Evolutionary conservation across 495 filamentous ascomycete genomes (phyloP).

Genomic region (Neurospora sp.): DNA sequence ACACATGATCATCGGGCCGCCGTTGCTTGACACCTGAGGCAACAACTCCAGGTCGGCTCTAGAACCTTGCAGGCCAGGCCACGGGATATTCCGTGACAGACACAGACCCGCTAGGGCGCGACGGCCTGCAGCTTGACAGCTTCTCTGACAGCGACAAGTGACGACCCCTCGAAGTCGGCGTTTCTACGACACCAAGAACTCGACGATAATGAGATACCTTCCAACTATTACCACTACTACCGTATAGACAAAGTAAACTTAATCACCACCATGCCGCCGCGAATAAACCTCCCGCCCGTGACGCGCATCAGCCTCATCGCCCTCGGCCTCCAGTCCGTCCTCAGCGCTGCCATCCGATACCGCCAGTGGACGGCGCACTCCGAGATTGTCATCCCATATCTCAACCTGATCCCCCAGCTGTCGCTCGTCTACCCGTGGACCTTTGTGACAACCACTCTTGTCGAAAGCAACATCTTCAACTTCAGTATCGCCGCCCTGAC

Average conservation of each 20-base stretch:
- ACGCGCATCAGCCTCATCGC: slow-evolving; percentile 71
- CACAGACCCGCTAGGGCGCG: not conserved
- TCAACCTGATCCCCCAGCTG: slow-evolving; percentile 72
- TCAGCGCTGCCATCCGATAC: slow-evolving; percentile 71
- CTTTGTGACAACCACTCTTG: slow-evolving; percentile 73
- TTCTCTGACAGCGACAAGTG: not conserved
- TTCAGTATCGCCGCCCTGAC: slow-evolving; percentile 69
- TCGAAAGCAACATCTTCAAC: slow-evolving; percentile 89
- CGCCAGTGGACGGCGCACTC: slow-evolving; percentile 47
- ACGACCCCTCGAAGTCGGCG: not conserved
- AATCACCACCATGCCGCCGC: slow-evolving; percentile 55
- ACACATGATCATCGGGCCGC: not conserved
- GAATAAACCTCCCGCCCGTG: slow-evolving; percentile 86
- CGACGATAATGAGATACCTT: not conserved
- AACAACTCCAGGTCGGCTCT: not conserved
- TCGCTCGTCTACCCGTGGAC: slow-evolving; percentile 90
- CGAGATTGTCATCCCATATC: slow-evolving; percentile 65
- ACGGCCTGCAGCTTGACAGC: not conserved
- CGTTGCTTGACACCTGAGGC: not conserved
- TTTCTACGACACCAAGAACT: not conserved
- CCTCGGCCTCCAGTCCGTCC: slow-evolving; percentile 63
- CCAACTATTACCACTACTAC: not conserved
- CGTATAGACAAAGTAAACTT: slow-evolving; percentile 6
- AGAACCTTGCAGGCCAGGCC: not conserved
- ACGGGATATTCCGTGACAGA: not conserved